phyloP scores from a whole-genome alignment of 345 rosid species.

The Orychophragmus violaceus region DNA sequence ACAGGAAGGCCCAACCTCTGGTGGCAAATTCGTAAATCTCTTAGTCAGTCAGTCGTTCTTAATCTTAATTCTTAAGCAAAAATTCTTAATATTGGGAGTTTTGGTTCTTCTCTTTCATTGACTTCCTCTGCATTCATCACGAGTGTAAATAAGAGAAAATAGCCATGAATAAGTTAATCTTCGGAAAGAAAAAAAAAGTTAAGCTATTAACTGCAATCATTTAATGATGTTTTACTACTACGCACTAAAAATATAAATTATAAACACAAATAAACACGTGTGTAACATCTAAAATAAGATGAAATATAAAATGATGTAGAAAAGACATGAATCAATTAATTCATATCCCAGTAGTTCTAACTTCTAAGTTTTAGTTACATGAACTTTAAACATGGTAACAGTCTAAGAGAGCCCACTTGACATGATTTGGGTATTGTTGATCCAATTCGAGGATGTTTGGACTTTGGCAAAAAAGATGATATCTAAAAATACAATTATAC shows the following conservation, averaged over 20 bases:
- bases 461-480: not conserved
- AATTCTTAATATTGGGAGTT: not conserved
- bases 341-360: not conserved
- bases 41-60: conserved; percentile 2
- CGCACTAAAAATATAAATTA: too few species aligned
- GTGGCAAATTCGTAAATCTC: conserved; percentile 20
- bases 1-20: not conserved
- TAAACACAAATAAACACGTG: too few species aligned
- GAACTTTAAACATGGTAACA: not conserved
- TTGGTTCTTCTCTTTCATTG: conserved; percentile 15
- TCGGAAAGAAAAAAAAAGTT: too few species aligned
- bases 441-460: not conserved
- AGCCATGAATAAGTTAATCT: not conserved
- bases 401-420: not conserved
- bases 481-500: not conserved
- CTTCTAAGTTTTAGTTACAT: not conserved
- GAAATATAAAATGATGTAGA: not conserved
- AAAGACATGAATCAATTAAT: not conserved
- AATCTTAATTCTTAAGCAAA: conserved; percentile 22
- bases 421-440: not conserved
- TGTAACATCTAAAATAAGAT: not conserved
- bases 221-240: not conserved
- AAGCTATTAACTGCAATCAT: not conserved
- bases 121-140: conserved; percentile 11
- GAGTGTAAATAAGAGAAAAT: not conserved